Evolutionary conservation across 495 filamentous ascomycete species (phyloP), one percentile per base, ranked within the genome.

Genomic region (Halenospora varia): DNA sequence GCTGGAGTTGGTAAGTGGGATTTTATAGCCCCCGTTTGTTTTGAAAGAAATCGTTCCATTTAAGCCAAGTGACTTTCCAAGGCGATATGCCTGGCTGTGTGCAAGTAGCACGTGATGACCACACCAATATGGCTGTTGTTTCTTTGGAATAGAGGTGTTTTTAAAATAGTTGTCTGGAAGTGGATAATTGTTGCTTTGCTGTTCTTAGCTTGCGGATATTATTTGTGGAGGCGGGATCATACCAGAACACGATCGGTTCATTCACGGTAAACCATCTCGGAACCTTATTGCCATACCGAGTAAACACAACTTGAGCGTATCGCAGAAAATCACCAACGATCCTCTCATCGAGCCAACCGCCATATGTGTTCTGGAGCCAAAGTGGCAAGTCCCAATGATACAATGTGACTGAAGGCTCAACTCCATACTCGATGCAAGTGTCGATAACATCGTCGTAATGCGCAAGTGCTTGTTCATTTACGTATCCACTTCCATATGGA

Each of bases 341-440:
- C 45, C 70, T 65, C 2, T 41, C 55, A 26, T 53, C 60, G 13
- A 69, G 65, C 75, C 74, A 77, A 25, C 69, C 75, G 19, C 74
- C 74, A 52, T 77, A 77, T 48, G 69, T 62, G 42, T 72, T 71
- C 52, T 75, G 73, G 25, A 77, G 57, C 15, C 66, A 65, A n/a
- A 76, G 63, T 3, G 75, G 74, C 17, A 73, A 70, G 60, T 77
- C 75, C 75, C 75, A 77, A 61, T 77, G 74, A 54, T 73, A 77
- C 23, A 77, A 68, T 47, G 70, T 75, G 2, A 77, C 57, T 0
- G 63, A 51, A 18, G 74, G 74, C 26, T 64, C 61, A 24, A 77
- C 70, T 47, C 71, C 71, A 57, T 71, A 68, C 40, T 68, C 64
- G 10, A 74, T 66, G 51, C 74, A 51, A 18, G 66, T 66, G n/a